phyloP scores from a whole-genome alignment of 2,329 filamentous ascomycete genomes.

The Leptoxyphium fumago region DNA sequence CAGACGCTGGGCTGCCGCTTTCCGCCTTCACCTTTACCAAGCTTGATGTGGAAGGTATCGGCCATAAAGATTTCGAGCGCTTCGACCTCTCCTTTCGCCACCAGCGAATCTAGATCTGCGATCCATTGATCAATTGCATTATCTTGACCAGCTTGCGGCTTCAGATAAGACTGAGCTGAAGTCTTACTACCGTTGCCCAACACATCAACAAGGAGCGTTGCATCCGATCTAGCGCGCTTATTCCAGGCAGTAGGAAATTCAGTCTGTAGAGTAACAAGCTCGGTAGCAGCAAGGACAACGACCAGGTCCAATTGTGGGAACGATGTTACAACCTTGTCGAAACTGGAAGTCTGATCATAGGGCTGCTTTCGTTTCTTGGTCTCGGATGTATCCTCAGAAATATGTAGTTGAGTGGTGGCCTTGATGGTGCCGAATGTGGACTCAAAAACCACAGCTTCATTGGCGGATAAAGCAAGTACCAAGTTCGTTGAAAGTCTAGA shows the following conservation, averaged over 20 bases:
- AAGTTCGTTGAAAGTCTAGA: slow-evolving; percentile 52
- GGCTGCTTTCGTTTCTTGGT: slow-evolving; percentile 6
- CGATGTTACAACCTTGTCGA: slow-evolving; percentile 28
- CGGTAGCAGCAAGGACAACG: slow-evolving; percentile 47
- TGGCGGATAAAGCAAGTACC: slow-evolving; percentile 44
- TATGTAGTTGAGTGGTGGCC: slow-evolving; percentile 18
- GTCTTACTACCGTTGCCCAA: slow-evolving; percentile 47
- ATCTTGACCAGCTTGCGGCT: background rate
- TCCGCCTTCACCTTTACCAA: background rate
- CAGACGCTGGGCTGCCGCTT: background rate
- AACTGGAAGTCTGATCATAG: slow-evolving; percentile 2
- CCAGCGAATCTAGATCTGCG: background rate
- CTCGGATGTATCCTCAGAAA: background rate
- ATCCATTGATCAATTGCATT: background rate
- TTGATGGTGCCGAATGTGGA: slow-evolving; percentile 46
- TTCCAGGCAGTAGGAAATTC: slow-evolving; percentile 15
- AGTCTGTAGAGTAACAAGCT: slow-evolving; percentile 51
- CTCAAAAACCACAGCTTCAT: slow-evolving; percentile 50
- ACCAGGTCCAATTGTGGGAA: slow-evolving; percentile 52
- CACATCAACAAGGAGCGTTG: slow-evolving; percentile 55
- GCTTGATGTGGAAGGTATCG: background rate
- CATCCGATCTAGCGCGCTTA: slow-evolving; percentile 23
- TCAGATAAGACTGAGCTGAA: background rate
- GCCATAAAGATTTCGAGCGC: background rate
- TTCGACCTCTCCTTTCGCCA: background rate